These are phyloP conservation scores for Ganoderma lingzhi DNA, from an alignment of 1,284 basidiomycete species.

Conservation along the genomic window DNA sequence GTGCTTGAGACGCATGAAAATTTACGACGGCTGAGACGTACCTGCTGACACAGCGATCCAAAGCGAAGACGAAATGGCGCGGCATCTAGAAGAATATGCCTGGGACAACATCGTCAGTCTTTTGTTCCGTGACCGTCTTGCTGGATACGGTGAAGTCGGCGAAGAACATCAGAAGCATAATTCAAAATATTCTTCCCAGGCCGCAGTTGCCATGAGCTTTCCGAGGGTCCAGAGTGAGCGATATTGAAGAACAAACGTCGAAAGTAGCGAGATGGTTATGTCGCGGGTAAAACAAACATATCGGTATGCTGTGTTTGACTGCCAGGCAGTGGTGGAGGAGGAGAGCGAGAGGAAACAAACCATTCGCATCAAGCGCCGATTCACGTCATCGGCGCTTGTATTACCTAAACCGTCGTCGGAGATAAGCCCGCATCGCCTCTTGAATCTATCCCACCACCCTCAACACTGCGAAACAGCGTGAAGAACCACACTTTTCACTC, in stretches of 20 bases:
- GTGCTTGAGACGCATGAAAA: neutral
- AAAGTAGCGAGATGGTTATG: neutral
- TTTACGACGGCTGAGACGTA: neutral
- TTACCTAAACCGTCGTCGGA: neutral
- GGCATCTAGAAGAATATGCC: neutral
- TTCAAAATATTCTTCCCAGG: neutral
- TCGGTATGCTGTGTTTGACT: neutral
- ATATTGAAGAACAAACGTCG: neutral
- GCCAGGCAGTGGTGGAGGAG: neutral
- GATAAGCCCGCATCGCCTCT: neutral
- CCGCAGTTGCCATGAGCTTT: neutral
- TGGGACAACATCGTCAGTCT: neutral
- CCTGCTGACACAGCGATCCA: neutral
- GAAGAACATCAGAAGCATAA: slow-evolving; percentile 6
- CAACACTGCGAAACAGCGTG: neutral
- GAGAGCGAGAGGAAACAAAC: neutral
- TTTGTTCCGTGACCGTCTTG: neutral
- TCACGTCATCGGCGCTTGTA: neutral
- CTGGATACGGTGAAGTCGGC: slow-evolving; percentile 5
- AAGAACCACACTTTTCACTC: neutral
- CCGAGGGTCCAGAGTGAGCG: neutral
- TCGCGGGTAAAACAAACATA: neutral
- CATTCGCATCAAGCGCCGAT: neutral
- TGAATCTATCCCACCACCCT: neutral
- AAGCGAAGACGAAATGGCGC: neutral